A percentile compares a stretch with the other conserved stretches of the same genome.
phyloP scores from a whole-genome alignment of 83 land plant genomes.

The Larix sibirica region DNA sequence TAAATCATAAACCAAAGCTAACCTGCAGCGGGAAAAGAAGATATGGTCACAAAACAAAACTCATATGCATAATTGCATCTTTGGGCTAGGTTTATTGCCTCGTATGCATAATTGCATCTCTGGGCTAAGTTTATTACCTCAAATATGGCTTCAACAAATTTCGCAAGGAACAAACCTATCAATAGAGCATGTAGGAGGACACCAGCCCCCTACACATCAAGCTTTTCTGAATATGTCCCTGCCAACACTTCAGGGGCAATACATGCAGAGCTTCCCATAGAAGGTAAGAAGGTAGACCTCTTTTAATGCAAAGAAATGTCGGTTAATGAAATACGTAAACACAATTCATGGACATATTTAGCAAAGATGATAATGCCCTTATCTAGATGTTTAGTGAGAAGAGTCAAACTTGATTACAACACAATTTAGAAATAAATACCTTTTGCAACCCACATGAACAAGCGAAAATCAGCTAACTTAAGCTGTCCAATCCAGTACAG shows the following conservation, averaged over 20 bases:
- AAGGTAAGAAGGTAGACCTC: constrained; percentile 62
- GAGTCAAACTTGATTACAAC: too few species aligned
- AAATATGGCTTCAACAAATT: constrained; percentile 51
- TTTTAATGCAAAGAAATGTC: neutral
- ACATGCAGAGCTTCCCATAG: constrained; percentile 32
- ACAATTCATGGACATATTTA: neutral
- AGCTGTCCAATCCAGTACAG: constrained; percentile 44
- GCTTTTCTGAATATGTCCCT: constrained; percentile 52
- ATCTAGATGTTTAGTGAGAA: too few species aligned
- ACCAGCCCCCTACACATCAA: constrained; percentile 77
- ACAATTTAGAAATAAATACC: constrained; percentile 28
- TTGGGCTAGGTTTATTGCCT: too few species aligned
- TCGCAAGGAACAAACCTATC: constrained; percentile 42
- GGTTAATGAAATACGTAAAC: neutral
- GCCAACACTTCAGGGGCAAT: too few species aligned
- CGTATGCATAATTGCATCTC: neutral
- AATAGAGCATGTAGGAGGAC: constrained; percentile 58
- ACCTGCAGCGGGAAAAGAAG: constrained; percentile 24
- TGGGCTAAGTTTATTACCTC: constrained; percentile 50
- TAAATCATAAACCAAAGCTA: constrained; percentile 73
- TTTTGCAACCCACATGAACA: constrained; percentile 51
- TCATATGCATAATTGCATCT: neutral
- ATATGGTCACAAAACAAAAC: neutral
- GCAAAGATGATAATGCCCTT: too few species aligned
- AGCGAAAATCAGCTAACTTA: constrained; percentile 74